phyloP scores from a whole-genome alignment of 331 rosid genomes.

The Telfairia occidentalis region DNA sequence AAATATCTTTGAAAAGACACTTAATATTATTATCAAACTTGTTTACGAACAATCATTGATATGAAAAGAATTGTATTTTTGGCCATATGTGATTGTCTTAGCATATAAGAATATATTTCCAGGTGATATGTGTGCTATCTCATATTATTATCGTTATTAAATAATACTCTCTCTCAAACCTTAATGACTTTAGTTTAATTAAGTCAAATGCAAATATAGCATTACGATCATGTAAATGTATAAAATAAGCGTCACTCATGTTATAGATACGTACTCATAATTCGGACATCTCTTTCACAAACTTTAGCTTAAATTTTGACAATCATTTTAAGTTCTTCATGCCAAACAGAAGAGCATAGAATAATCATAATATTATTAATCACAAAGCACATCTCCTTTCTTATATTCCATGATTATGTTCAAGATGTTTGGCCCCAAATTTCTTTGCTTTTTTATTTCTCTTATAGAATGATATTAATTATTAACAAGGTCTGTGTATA shows the following conservation, averaged over 20 bases:
- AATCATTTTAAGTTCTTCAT: background rate
- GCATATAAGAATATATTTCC: background rate
- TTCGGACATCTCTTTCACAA: background rate
- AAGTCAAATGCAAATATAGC: too few species aligned
- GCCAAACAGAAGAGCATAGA: background rate
- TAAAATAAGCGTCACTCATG: too few species aligned
- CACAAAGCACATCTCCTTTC: background rate
- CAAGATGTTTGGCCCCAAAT: background rate
- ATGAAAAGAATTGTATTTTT: background rate
- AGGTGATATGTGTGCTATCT: background rate
- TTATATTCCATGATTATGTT: background rate
- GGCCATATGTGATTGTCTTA: background rate
- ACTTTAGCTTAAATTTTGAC: background rate
- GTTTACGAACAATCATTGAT: background rate
- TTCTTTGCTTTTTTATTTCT: background rate
- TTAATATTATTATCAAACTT: background rate
- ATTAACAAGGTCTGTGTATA: background rate
- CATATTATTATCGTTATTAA: background rate
- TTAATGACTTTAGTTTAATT: too few species aligned
- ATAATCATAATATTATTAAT: background rate
- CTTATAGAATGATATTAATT: background rate
- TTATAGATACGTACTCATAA: too few species aligned
- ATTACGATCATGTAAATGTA: too few species aligned
- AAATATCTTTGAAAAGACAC: background rate
- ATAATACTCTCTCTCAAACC: too few species aligned